Evolutionary conservation across 1,284 basidiomycete species (phyloP).

Genomic region (Rhodotorula glutinis): DNA sequence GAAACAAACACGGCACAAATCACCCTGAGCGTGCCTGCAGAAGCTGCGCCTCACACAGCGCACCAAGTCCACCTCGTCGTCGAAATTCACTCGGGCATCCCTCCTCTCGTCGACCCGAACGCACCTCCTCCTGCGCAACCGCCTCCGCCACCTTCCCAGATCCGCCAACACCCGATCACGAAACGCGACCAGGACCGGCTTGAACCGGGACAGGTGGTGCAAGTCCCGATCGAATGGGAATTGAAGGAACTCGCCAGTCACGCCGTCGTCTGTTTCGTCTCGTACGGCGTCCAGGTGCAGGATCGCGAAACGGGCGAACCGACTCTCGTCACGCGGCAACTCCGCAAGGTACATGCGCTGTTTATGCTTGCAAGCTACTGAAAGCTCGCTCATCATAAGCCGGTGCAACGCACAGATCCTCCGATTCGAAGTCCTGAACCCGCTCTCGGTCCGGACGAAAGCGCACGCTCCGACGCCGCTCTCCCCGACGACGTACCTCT

Average conservation of each 20-base stretch:
- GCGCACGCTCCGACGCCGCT: slow-evolving; percentile 39
- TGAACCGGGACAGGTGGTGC: neutral
- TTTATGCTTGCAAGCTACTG: too few species aligned
- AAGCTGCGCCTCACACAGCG: slow-evolving; percentile 11
- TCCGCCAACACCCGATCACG: neutral
- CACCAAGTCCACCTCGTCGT: slow-evolving; percentile 40
- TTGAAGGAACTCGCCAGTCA: slow-evolving; percentile 46
- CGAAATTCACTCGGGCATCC: slow-evolving; percentile 43
- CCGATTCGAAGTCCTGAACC: slow-evolving; percentile 42
- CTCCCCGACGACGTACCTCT: slow-evolving; percentile 32
- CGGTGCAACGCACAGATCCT: slow-evolving; percentile 19
- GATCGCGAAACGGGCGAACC: neutral
- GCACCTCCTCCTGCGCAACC: neutral
- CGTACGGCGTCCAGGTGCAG: slow-evolving; percentile 35
- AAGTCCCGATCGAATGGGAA: slow-evolving; percentile 25
- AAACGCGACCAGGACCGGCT: neutral
- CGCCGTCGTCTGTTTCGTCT: slow-evolving; percentile 45
- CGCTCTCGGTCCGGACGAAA: slow-evolving; percentile 46
- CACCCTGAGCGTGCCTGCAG: neutral
- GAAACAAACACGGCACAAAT: neutral
- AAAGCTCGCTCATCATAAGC: neutral
- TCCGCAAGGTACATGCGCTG: slow-evolving; percentile 45
- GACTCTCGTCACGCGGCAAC: slow-evolving; percentile 27
- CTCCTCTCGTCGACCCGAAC: neutral
- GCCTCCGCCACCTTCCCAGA: neutral